Conservation (phyloP, 2,329 filamentous ascomycete genomes). For the Chaetomiaceae sp. region DNA sequence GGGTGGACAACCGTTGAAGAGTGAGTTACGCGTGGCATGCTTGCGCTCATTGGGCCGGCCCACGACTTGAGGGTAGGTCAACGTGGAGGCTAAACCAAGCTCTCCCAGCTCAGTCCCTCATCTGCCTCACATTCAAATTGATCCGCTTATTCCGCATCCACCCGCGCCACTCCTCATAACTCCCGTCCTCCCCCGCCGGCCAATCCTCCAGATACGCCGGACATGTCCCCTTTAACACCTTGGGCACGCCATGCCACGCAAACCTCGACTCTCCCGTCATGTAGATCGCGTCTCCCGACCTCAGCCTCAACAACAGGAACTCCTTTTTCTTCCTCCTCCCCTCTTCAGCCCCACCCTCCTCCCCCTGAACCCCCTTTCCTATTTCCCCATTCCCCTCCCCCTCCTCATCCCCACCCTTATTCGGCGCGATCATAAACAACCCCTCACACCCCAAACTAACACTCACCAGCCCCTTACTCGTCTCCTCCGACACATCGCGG, state of each 20-base stretch:
- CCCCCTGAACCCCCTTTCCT: constrained; percentile 25
- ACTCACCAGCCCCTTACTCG: constrained; percentile 71
- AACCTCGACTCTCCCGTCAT: constrained; percentile 79
- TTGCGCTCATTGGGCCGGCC: too few species aligned
- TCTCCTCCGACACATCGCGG: constrained; percentile 85
- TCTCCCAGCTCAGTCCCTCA: constrained; percentile 48
- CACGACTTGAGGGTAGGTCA: too few species aligned
- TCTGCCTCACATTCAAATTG: constrained; percentile 89
- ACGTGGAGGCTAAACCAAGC: too few species aligned
- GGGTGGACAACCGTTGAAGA: too few species aligned
- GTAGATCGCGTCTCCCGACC: constrained; percentile 83
- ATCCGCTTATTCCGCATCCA: constrained; percentile 88
- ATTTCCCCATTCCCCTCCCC: constrained; percentile 22
- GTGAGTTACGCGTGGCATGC: too few species aligned
- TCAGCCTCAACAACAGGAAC: constrained; percentile 58
- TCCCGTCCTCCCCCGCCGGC: constrained; percentile 56
- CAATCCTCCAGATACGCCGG: constrained; percentile 67
- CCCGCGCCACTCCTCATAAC: constrained; percentile 65
- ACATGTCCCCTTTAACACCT: constrained; percentile 73
- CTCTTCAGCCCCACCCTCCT: constrained; percentile 7
- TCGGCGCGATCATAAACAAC: constrained; percentile 76
- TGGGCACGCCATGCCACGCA: constrained; percentile 94
- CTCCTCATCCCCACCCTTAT: constrained; percentile 36
- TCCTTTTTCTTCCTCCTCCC: constrained; percentile 39
- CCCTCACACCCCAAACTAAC: constrained; percentile 86